These are phyloP conservation scores for Beauveria medogensis DNA, from an alignment of 2,329 filamentous ascomycete species.

Conservation along the genomic window DNA sequence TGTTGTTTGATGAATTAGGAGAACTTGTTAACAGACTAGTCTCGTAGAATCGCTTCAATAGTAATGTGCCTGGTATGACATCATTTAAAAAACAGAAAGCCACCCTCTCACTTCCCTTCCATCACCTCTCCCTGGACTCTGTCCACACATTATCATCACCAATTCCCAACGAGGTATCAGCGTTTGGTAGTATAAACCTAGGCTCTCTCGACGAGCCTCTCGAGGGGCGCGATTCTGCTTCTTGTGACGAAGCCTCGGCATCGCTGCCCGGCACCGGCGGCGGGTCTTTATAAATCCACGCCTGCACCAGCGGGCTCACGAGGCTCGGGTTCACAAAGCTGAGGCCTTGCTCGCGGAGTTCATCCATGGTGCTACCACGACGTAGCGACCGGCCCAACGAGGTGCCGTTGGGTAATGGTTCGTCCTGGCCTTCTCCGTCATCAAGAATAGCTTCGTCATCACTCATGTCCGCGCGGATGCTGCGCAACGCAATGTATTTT, in stretches of 20 bases:
- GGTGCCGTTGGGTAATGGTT: background rate
- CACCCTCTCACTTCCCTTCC: background rate
- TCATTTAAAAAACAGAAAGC: background rate
- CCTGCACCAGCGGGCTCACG: constrained; percentile 56
- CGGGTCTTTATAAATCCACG: constrained; percentile 59
- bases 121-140: constrained; percentile 14
- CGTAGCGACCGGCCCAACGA: constrained; percentile 33
- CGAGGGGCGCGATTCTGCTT: constrained; percentile 14
- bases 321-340: constrained; percentile 73
- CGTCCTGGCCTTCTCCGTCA: constrained; percentile 18
- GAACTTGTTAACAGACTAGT: constrained; percentile 1
- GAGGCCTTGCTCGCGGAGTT: constrained; percentile 60
- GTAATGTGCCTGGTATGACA: background rate
- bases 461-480: constrained; percentile 52
- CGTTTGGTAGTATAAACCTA: constrained; percentile 23
- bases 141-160: constrained; percentile 33
- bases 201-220: constrained; percentile 15
- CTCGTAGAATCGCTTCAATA: background rate
- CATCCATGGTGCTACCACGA: constrained; percentile 60
- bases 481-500: constrained; percentile 83
- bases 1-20: background rate
- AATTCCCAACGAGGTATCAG: constrained; percentile 30
- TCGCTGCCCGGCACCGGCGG: constrained; percentile 28
- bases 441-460: constrained; percentile 29
- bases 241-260: constrained; percentile 15